Conservation (phyloP, 2,329 filamentous ascomycete species). For the Fusarium musae region DNA sequence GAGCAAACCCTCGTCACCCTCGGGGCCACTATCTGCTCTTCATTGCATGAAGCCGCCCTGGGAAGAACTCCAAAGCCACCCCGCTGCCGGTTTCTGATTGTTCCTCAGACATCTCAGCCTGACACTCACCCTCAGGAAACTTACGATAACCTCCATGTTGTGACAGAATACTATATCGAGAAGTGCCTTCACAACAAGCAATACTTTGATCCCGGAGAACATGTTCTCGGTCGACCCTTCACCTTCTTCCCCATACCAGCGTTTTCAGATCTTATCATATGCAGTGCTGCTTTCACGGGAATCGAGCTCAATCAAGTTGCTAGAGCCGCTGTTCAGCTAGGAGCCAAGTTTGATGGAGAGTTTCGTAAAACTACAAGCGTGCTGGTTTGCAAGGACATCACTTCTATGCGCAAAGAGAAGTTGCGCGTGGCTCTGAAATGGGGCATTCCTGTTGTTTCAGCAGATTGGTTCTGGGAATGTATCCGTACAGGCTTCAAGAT, state of each 20-base stretch:
- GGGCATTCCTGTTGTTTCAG: slow-evolving; percentile 82
- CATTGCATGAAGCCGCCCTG: slow-evolving; percentile 55
- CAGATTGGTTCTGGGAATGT: slow-evolving; percentile 87
- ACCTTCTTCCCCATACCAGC: slow-evolving; percentile 74
- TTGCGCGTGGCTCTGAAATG: slow-evolving; percentile 79
- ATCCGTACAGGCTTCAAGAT: slow-evolving; percentile 67
- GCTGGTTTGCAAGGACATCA: slow-evolving; percentile 74
- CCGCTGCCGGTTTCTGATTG: slow-evolving; percentile 61
- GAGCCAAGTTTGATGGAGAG: slow-evolving; percentile 83
- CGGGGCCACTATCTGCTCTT: slow-evolving; percentile 56
- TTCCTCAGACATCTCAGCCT: slow-evolving; percentile 63
- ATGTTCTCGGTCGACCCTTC: slow-evolving; percentile 83
- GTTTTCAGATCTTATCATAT: slow-evolving; percentile 77
- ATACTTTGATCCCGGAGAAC: slow-evolving; percentile 74
- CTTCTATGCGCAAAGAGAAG: slow-evolving; percentile 76
- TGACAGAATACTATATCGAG: slow-evolving; percentile 96
- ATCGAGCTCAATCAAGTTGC: slow-evolving; percentile 88
- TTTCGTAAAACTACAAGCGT: slow-evolving; percentile 78
- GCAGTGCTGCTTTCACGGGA: slow-evolving; percentile 83
- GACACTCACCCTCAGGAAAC: slow-evolving; percentile 55
- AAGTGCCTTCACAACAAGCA: slow-evolving; percentile 82
- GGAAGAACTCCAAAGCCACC: slow-evolving; percentile 44
- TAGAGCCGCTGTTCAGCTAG: slow-evolving; percentile 79
- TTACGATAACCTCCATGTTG: slow-evolving; percentile 58
- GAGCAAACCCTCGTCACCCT: slow-evolving; percentile 60